A percentile compares a stretch with the other conserved stretches of the same genome.
These are phyloP conservation scores for Fomitopsis betulina DNA, from an alignment of 1,284 basidiomycete genomes.

Conservation along the genomic window DNA sequence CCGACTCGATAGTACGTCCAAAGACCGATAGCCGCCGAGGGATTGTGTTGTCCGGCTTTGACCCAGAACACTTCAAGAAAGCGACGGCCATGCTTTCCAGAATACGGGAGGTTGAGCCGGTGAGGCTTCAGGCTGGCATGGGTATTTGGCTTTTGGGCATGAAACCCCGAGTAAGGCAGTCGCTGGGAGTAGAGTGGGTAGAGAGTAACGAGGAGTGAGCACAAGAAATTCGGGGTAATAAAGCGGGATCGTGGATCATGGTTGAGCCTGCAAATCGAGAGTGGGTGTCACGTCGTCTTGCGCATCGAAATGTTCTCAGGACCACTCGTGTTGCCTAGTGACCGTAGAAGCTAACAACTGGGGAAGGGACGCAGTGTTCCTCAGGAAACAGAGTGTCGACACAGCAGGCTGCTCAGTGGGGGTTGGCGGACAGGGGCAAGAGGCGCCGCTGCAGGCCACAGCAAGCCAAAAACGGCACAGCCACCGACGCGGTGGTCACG, in stretches of 20 bases:
- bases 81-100: constrained; percentile 9
- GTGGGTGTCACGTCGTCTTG: no score
- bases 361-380: no score
- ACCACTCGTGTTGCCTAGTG: no score
- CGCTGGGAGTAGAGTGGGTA: neutral
- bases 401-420: neutral
- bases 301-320: no score
- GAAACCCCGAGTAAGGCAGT: neutral
- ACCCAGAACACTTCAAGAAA: neutral
- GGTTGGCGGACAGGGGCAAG: neutral
- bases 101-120: constrained; percentile 8
- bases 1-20: neutral
- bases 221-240: no score
- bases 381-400: no score
- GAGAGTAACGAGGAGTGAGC: no score
- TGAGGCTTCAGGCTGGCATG: neutral
- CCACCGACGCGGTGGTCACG: constrained; percentile 24
- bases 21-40: neutral
- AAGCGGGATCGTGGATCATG: no score
- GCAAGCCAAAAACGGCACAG: constrained; percentile 7
- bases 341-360: no score
- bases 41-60: neutral
- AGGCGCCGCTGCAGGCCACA: neutral
- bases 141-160: no score
- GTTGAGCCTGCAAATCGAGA: no score